Evolutionary conservation across 805 yeast species (phyloP).

Genomic region (Starmerella ratchasimensis): DNA sequence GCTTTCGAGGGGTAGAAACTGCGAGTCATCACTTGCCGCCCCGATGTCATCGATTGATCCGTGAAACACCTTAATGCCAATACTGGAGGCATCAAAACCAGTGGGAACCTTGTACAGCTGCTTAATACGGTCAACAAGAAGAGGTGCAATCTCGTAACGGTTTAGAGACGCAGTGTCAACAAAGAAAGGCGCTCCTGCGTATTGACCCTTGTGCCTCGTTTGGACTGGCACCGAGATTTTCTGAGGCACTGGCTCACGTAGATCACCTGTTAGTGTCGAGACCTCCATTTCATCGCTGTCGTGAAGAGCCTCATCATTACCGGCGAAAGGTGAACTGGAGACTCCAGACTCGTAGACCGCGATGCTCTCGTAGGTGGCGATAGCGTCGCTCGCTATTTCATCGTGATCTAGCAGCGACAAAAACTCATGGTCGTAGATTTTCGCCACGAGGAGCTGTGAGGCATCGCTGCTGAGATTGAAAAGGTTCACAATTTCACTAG

Average conservation of each 20-base stretch:
- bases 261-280: too few species aligned
- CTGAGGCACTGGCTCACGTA: background rate
- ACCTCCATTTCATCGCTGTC: too few species aligned
- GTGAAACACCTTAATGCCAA: constrained; percentile 1
- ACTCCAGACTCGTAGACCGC: constrained; percentile 42
- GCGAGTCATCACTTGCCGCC: constrained; percentile 1
- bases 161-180: background rate
- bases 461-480: too few species aligned
- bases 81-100: background rate
- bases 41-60: constrained; percentile 8
- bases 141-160: background rate
- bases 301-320: too few species aligned
- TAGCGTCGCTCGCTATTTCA: constrained; percentile 47
- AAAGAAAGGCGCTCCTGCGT: constrained; percentile 61
- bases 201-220: constrained; percentile 4
- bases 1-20: constrained; percentile 1
- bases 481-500: too few species aligned
- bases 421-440: constrained; percentile 53
- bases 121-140: background rate
- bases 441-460: constrained; percentile 36
- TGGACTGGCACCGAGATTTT: constrained; percentile 2
- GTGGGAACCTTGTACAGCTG: background rate
- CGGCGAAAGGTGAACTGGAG: too few species aligned
- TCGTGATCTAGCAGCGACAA: constrained; percentile 55
- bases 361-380: constrained; percentile 47